These are phyloP conservation scores for Solanum hybrid DNA, from an alignment of 305 asterid species.

Conservation along the genomic window DNA sequence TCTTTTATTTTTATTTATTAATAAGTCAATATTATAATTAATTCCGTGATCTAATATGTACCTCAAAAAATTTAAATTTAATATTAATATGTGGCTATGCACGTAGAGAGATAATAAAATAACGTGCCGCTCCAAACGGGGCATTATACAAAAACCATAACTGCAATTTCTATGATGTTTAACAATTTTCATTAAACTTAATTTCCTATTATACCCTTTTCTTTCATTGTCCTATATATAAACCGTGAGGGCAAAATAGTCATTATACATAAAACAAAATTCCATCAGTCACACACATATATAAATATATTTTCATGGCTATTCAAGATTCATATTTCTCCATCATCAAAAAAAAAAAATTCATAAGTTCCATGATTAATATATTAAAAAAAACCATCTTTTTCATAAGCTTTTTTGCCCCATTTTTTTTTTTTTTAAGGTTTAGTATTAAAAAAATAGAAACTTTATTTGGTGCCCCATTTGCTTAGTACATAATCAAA, in stretches of 20 bases:
- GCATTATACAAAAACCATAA: constrained; percentile 3
- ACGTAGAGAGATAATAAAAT: constrained; percentile 3
- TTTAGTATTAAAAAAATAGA: not conserved
- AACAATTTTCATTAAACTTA: not conserved
- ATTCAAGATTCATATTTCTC: constrained; percentile 4
- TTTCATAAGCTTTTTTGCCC: not conserved
- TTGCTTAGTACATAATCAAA: constrained; percentile 1
- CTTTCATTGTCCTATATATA: not conserved
- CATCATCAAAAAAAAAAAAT: not conserved
- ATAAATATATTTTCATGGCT: not conserved
- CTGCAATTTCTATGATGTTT: not conserved
- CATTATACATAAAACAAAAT: not conserved
- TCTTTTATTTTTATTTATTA: not conserved
- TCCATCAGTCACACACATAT: not conserved
- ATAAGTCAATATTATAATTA: not conserved
- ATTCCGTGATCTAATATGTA: not conserved
- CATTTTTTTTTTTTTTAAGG: not conserved
- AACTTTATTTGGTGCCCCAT: not conserved
- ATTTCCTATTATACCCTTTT: not conserved
- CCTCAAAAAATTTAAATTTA: not conserved
- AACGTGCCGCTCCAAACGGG: constrained; percentile 11
- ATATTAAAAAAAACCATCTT: not conserved
- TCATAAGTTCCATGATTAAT: not conserved
- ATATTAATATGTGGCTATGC: constrained; percentile 1
- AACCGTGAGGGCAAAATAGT: not conserved